Evolutionary conservation across 2,329 filamentous ascomycete species (phyloP).

Genomic region (Pezicula rhizophila): DNA sequence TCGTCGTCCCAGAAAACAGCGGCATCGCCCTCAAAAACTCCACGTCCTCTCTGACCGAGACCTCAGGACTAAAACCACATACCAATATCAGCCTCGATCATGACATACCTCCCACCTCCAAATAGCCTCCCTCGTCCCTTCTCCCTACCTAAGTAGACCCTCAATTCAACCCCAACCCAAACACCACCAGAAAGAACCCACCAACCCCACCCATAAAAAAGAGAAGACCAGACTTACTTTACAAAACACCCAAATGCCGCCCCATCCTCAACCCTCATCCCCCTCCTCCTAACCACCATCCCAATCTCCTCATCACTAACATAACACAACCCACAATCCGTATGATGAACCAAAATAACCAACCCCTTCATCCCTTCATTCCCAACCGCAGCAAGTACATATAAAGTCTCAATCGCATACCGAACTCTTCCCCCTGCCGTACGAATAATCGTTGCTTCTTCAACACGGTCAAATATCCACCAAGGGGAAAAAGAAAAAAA

Average conservation of each 20-base stretch:
- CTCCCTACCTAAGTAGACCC: neutral
- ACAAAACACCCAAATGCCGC: slow-evolving; percentile 16
- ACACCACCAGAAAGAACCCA: neutral
- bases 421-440: slow-evolving; percentile 17
- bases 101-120: neutral
- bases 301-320: slow-evolving; percentile 11
- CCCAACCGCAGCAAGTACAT: slow-evolving; percentile 18
- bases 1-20: slow-evolving; percentile 17
- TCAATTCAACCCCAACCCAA: neutral
- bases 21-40: slow-evolving; percentile 8
- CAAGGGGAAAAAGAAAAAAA: too few species aligned
- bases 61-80: slow-evolving; percentile 11
- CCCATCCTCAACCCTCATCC: slow-evolving; percentile 3
- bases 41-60: slow-evolving; percentile 19
- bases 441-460: slow-evolving; percentile 19
- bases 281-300: slow-evolving; percentile 2
- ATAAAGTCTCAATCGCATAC: slow-evolving; percentile 13
- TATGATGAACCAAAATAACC: slow-evolving; percentile 19
- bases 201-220: neutral
- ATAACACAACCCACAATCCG: slow-evolving; percentile 14
- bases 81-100: neutral
- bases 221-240: slow-evolving; percentile 4
- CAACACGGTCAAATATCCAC: neutral
- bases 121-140: too few species aligned
- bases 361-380: slow-evolving; percentile 17